These are phyloP conservation scores for Wickerhamomyces sp. DNA, from an alignment of 1,139 yeast species.

Conservation along the genomic window DNA sequence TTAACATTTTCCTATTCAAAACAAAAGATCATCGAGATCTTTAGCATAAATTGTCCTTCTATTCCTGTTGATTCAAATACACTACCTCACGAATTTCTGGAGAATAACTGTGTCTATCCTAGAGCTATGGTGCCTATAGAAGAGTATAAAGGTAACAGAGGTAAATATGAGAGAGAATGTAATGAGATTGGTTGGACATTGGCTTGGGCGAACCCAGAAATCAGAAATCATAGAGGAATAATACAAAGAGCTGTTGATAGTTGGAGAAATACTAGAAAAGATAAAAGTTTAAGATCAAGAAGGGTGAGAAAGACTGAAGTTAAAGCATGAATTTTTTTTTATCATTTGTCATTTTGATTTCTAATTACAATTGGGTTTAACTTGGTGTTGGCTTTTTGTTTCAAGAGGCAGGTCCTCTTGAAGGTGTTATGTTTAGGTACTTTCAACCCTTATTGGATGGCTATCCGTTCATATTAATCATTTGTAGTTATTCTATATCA, in stretches of 20 bases:
- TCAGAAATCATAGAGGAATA: conserved; percentile 38
- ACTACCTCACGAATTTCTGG: conserved; percentile 30
- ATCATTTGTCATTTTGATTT: too few species aligned
- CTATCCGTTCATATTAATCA: too few species aligned
- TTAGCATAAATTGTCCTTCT: conserved; percentile 23
- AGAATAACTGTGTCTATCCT: conserved; percentile 41
- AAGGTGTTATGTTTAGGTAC: too few species aligned
- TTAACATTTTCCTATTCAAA: conserved; percentile 26
- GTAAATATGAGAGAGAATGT: conserved; percentile 40
- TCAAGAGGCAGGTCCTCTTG: too few species aligned
- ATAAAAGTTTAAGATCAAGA: conserved; percentile 34
- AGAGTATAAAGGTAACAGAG: conserved; percentile 40
- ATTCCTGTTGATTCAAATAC: conserved; percentile 31
- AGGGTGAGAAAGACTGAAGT: conserved; percentile 19
- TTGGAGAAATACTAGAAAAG: conserved; percentile 42
- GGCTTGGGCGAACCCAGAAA: conserved; percentile 35
- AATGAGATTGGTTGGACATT: conserved; percentile 44
- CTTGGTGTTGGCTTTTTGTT: too few species aligned
- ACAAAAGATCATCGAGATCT: conserved; percentile 24
- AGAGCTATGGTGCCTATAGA: conserved; percentile 37
- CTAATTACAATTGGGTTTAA: too few species aligned
- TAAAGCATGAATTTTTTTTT: neutral
- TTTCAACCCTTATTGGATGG: too few species aligned
- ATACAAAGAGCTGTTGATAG: conserved; percentile 47
- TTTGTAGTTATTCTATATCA: too few species aligned